Percentiles rank a stretch among this genome's conserved stretches.
phyloP scores from a whole-genome alignment of 345 rosid species.

The Trapa bicornis region DNA sequence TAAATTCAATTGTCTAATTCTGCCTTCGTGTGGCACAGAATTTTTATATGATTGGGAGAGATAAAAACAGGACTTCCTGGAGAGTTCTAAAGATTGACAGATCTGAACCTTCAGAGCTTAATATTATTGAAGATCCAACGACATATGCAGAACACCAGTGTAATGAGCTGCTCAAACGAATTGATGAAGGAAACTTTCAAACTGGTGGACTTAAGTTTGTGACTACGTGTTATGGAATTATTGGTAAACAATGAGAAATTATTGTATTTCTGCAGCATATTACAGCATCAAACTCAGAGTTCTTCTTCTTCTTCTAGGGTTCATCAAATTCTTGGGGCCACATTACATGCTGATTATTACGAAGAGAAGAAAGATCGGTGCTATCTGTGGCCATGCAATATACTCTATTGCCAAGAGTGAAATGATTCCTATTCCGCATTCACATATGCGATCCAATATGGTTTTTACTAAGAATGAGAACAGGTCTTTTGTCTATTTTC shows the following conservation, averaged over 20 bases:
- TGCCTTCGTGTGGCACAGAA: conserved; percentile 34
- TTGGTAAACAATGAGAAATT: conserved; percentile 40
- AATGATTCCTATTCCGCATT: conserved; percentile 64
- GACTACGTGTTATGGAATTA: conserved; percentile 74
- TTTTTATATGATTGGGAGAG: conserved; percentile 85
- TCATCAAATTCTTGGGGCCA: conserved; percentile 90
- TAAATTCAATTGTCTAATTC: neutral
- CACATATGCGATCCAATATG: conserved; percentile 62
- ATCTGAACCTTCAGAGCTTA: conserved; percentile 55
- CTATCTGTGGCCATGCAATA: conserved; percentile 63
- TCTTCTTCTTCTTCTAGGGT: conserved; percentile 40
- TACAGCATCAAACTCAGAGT: conserved; percentile 10
- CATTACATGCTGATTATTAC: conserved; percentile 90
- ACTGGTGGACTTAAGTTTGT: conserved; percentile 86
- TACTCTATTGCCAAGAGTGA: conserved; percentile 65
- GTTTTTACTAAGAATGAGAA: conserved; percentile 85
- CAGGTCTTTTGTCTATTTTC: conserved; percentile 92
- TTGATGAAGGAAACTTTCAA: conserved; percentile 70
- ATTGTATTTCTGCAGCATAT: neutral
- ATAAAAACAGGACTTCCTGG: conserved; percentile 62
- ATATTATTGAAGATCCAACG: conserved; percentile 58
- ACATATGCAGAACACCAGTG: conserved; percentile 66
- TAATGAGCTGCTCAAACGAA: conserved; percentile 50
- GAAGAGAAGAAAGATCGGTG: conserved; percentile 79
- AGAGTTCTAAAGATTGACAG: conserved; percentile 79